Base-by-base conservation (phyloP, 2,329 filamentous ascomycete genomes). In the Exserohilum rostratum region DNA sequence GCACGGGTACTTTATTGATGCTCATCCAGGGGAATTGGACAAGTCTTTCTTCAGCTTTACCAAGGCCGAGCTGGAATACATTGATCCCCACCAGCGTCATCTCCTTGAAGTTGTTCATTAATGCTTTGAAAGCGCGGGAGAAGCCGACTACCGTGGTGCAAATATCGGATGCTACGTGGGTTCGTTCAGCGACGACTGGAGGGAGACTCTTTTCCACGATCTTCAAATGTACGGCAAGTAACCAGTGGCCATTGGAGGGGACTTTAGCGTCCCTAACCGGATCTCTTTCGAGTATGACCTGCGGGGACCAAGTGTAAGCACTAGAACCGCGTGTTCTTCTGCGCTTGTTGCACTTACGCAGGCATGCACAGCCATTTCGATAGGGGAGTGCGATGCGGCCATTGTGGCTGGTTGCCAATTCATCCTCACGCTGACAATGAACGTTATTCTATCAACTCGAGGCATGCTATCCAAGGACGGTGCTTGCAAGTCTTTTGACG, bases 81-180 rank as follows among this genome's bases (percentile, higher is more conserved):
- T 59, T 40, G 66, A 71, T 38, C 68, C 68, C 1, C 61, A 71
- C 12, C 68, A 72, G 13, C 50, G 67, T 1, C 55, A 58, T 3
- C 35, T 70, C 2, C 59, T 73, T 1, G 69, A 73, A 35, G 59
- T 68, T 0, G 59, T 53, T 0, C 54, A 61, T 4, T 72, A 78
- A 54, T 68, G 71, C 1, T 53, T 84, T 2, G 73, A 77, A 37
- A 68, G 66, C 51, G 68, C 61, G 20, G 72, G 68, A 5, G 45
- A 61, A 1, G 43, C 52, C 1, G 49, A 27, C 58, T 35, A 17
- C 4, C 20, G 29, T 9, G 73, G 72, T 33, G 51, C 62, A 51
- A 54, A 75, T 58, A 60, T 55, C 37, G 64, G 74, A 47, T 38
- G 65, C 3, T 47, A 47, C 20, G 15, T 31, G 3, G 45, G 45